Percentiles rank a stretch among this genome's conserved stretches.
Evolutionary conservation across 2,329 filamentous ascomycete genomes (phyloP).

Genomic region (Pyrenophora teres): DNA sequence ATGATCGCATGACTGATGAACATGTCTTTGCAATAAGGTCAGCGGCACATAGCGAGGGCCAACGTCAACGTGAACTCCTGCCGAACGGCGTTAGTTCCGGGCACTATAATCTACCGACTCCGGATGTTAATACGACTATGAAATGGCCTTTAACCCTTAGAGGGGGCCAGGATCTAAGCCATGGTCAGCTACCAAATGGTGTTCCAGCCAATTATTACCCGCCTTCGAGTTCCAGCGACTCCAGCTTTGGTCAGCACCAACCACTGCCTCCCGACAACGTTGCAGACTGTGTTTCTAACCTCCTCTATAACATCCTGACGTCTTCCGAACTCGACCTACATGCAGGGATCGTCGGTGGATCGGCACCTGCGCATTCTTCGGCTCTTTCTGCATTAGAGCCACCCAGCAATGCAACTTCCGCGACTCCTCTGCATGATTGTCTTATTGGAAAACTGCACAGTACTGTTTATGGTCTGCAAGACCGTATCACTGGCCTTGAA

Average conservation of each 20-base stretch:
- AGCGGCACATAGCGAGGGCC: neutral
- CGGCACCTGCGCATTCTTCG: neutral
- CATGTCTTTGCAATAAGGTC: neutral
- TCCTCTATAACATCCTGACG: constrained; percentile 18
- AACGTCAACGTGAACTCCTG: neutral
- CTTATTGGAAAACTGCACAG: constrained; percentile 22
- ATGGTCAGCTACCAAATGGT: constrained; percentile 1
- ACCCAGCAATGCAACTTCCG: neutral
- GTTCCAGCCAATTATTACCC: constrained; percentile 1
- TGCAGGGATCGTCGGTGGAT: neutral
- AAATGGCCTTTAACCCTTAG: neutral
- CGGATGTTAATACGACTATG: neutral
- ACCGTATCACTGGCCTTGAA: constrained; percentile 19
- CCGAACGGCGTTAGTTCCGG: neutral
- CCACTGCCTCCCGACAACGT: neutral
- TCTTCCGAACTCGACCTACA: constrained; percentile 18
- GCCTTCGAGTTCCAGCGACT: neutral
- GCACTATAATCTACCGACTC: neutral
- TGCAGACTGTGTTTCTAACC: constrained; percentile 5
- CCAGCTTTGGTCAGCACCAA: neutral
- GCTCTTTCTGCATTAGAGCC: neutral
- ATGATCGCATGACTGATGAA: constrained; percentile 7
- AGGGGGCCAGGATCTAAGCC: neutral
- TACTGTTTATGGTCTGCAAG: constrained; percentile 13
- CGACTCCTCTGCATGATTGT: constrained; percentile 7